Conservation (phyloP, 352 stramenopile genomes). For the Phytopythium aichiense region DNA sequence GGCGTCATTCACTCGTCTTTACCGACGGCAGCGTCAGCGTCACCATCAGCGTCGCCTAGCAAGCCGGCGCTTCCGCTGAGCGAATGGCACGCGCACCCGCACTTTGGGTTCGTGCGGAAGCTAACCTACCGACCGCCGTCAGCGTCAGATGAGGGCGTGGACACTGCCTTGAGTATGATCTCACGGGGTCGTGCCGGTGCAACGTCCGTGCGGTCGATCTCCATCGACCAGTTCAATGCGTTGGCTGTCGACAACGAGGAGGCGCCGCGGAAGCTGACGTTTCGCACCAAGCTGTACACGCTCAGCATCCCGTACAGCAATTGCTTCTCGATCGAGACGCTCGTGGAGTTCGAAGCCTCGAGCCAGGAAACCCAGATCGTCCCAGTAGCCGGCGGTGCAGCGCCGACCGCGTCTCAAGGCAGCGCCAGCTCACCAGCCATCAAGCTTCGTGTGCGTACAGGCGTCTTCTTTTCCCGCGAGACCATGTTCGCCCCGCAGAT, state of each 20-base stretch:
- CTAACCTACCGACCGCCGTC: constrained; percentile 36
- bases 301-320: constrained; percentile 64
- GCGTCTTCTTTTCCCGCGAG: constrained; percentile 24
- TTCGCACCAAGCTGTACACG: constrained; percentile 60
- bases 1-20: neutral
- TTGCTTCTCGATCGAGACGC: constrained; percentile 55
- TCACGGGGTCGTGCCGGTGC: neutral
- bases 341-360: constrained; percentile 43
- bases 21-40: neutral
- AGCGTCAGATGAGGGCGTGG: neutral
- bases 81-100: constrained; percentile 50
- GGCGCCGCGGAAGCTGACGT: constrained; percentile 27
- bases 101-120: constrained; percentile 51
- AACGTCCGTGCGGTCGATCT: constrained; percentile 29
- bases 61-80: constrained; percentile 11
- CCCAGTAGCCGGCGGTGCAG: neutral
- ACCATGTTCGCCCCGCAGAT: constrained; percentile 28
- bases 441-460: constrained; percentile 19
- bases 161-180: neutral
- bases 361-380: constrained; percentile 14
- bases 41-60: neutral
- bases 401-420: neutral
- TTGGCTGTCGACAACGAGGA: constrained; percentile 29
- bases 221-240: constrained; percentile 60
- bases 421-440: constrained; percentile 9